Conservation (phyloP, 148 eudicot genomes). For the Arctostaphylos glauca region DNA sequence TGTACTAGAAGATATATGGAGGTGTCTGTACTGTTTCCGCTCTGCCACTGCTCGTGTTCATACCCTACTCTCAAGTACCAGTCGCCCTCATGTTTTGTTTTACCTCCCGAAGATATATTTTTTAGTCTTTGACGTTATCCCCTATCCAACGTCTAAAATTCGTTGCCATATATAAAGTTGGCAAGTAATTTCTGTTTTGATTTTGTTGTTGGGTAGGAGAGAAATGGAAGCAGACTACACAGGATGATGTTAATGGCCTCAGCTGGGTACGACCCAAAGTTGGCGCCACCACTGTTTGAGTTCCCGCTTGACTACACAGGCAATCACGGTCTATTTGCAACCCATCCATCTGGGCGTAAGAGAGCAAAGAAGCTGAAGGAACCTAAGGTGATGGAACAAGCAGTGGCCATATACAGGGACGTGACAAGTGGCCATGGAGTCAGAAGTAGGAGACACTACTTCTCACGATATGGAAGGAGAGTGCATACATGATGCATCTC, state of each 20-base stretch:
- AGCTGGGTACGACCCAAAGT: neutral
- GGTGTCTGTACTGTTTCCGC: neutral
- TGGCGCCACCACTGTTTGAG: neutral
- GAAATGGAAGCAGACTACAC: constrained; percentile 5
- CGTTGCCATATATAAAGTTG: neutral
- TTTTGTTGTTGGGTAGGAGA: neutral
- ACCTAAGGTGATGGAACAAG: neutral
- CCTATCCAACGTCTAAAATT: neutral
- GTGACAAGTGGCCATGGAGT: neutral
- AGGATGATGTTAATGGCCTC: neutral
- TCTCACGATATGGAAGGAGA: too few species aligned
- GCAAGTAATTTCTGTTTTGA: neutral
- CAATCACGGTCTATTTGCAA: neutral
- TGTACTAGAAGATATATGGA: neutral
- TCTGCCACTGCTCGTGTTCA: neutral
- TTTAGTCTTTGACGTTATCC: neutral
- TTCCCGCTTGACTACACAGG: neutral
- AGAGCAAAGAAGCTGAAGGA: neutral
- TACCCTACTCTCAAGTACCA: neutral
- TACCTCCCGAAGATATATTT: neutral
- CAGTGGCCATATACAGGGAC: neutral
- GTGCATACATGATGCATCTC: neutral
- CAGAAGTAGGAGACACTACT: neutral
- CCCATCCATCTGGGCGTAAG: neutral
- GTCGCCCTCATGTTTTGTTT: neutral